Base-by-base conservation (phyloP, 345 rosid species). In the Garcia nutans region DNA sequence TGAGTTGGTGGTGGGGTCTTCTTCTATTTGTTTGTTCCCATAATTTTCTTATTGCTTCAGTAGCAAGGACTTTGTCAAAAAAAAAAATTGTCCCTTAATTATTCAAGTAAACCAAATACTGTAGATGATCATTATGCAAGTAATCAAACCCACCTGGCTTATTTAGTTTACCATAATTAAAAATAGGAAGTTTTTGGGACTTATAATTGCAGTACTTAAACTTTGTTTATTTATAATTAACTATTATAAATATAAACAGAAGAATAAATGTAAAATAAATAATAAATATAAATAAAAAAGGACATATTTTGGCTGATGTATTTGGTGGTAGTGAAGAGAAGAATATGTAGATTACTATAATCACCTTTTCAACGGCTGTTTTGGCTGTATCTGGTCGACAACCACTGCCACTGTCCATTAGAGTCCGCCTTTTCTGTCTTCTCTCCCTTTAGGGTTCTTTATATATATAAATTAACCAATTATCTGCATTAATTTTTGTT, bases 1-100 rank as follows among this genome's bases (percentile, higher is more conserved):
- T 72, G 33, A 69, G 28, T 60, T 26, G 75, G 64, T 73, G 70
- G 79, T 74, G 54, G 78, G 70, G 70, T 42, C 45, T 50, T 60
- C 60, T 61, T 77, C 71, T 65, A 62, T 66, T 74, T 55, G 22
- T 61, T 42, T 71, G 65, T 57, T 59, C 13, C 45, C 47, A 5
- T 13, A 5, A 3, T 17, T 61, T 79, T 66, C 68, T 63, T 55
- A 24, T 10, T 73, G 28, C 61, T 65, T 2, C 20, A 50, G 42
- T 64, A 19, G 72, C 49, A 37, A 72, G 57, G 67, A 37, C 52
- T 70, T 41, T 22, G 57, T 49, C 71, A 64, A 45, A 6, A 47
- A 70, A 70, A 5, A 70, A 67, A 15, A 57, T 57, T 24, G 44
- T 28, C 4, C 44, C 33, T 55, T 19, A 33, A 52, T 23, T 54